These are phyloP conservation scores for Bipolaris victoriae DNA, from an alignment of 2,329 filamentous ascomycete species.

Conservation along the genomic window DNA sequence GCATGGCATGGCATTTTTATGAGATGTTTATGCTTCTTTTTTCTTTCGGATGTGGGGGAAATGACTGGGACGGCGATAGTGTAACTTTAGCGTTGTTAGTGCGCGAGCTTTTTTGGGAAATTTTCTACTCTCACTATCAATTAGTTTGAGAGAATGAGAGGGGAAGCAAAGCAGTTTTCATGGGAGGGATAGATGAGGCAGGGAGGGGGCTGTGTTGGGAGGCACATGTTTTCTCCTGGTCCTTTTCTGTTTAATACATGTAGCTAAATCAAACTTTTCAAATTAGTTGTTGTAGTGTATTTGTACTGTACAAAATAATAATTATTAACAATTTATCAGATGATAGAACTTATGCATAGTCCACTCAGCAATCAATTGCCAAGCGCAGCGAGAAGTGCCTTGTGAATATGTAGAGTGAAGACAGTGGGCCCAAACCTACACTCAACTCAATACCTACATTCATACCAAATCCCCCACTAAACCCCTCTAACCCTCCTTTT, in stretches of 20 bases:
- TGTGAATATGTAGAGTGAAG: neutral
- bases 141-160: neutral
- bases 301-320: no score
- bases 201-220: conserved; percentile 21
- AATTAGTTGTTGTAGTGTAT: neutral
- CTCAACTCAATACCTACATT: neutral
- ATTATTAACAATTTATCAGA: no score
- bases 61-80: conserved; percentile 7
- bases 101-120: conserved; percentile 8
- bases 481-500: neutral
- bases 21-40: conserved; percentile 9
- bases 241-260: neutral
- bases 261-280: conserved; percentile 6
- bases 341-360: no score
- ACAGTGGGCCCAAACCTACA: neutral
- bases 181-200: neutral
- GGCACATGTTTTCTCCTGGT: conserved; percentile 14
- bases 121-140: conserved; percentile 9
- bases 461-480: neutral
- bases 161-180: conserved; percentile 4
- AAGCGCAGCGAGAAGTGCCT: neutral
- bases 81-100: conserved; percentile 18
- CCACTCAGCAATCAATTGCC: neutral
- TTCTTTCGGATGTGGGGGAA: neutral
- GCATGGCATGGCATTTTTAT: conserved; percentile 11